Conservation (phyloP, 495 filamentous ascomycete genomes). For the Tetracladium marchalianum region DNA sequence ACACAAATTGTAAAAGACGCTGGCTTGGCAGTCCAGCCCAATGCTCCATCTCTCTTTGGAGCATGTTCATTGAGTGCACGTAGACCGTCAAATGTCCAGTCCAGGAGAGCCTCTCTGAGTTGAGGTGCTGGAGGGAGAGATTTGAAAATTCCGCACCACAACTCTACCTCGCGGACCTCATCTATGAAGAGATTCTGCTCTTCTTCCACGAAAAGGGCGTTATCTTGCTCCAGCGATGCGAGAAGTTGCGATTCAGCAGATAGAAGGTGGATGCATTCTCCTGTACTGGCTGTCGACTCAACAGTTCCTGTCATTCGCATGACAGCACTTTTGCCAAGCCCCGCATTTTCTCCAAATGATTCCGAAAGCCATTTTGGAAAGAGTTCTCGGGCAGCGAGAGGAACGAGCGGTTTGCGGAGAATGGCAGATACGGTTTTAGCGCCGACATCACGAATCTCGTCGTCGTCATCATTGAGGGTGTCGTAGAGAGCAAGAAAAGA, state of each 20-base stretch:
- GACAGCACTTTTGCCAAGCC: constrained; percentile 26
- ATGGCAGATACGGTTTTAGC: constrained; percentile 36
- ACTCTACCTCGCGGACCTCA: constrained; percentile 54
- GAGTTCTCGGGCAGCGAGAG: constrained; percentile 28
- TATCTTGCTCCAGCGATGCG: constrained; percentile 48
- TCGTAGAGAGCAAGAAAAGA: constrained; percentile 13
- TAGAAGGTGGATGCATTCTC: neutral
- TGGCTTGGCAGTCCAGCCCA: constrained; percentile 66
- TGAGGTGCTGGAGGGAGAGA: neutral
- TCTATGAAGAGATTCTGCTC: constrained; percentile 89
- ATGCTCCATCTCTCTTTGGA: constrained; percentile 43
- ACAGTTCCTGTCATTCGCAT: constrained; percentile 24
- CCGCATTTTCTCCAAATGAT: constrained; percentile 14
- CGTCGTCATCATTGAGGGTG: constrained; percentile 78
- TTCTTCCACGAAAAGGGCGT: constrained; percentile 73
- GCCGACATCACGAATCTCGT: constrained; percentile 65
- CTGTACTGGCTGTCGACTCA: neutral
- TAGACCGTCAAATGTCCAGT: constrained; percentile 53
- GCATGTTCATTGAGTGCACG: constrained; percentile 30
- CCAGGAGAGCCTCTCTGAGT: constrained; percentile 17
- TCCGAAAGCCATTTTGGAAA: constrained; percentile 27
- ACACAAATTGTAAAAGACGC: constrained; percentile 61
- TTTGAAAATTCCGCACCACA: constrained; percentile 38
- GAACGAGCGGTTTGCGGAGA: constrained; percentile 24
- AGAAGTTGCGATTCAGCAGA: constrained; percentile 37